Base-by-base conservation (phyloP, 306 rosid genomes). In the Carpinus fangiana region DNA sequence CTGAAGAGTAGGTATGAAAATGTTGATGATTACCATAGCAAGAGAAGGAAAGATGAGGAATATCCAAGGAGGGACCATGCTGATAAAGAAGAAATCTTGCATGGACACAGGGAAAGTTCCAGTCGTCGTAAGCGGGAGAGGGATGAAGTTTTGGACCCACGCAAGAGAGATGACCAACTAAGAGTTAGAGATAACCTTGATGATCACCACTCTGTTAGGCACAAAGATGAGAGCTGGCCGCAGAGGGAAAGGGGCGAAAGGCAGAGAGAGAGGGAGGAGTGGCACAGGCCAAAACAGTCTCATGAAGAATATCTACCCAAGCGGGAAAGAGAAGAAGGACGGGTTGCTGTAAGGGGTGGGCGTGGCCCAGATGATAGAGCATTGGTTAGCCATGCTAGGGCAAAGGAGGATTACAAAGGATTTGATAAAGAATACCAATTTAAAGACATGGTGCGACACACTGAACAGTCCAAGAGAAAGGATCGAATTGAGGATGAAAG, bases 21-120 rank as follows among this genome's bases (percentile, higher is more conserved):
- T 72, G 74, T 82, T 51, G 99, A 93, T 77, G 97, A 92, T 90
- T 88, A 85, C 84, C 93, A 89, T 80, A 84, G 84, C 83, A 96
- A 96, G 90, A 91, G 91, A 87, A 93, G 95, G 83, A 93, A 91
- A 87, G 98, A 85, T 36, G 98, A 93, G 74, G 99, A 96, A 73
- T 86, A 89, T 81, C 78, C 82, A 66, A 83, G 92, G 87, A 88
- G 94, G 81, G 97, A 93, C 78, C 91, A 90, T 75, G 81, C 82
- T 50, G 92, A 91, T 70, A 91, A 90, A 87, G 99, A 93, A 82
- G 98, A 93, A 75, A 73, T 76, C 60, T 54, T 87, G 83, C 95
- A 85, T 81, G 92, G 88, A 76, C 89, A 84, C 74, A 84, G 92
- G 76, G 97, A 93, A 76, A 90, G 69, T 90, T 73, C 84, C 78